Percentiles rank a stretch among this genome's conserved stretches.
These are phyloP conservation scores for Termitomyces sp. DNA, from an alignment of 768 basidiomycete genomes.

Conservation along the genomic window DNA sequence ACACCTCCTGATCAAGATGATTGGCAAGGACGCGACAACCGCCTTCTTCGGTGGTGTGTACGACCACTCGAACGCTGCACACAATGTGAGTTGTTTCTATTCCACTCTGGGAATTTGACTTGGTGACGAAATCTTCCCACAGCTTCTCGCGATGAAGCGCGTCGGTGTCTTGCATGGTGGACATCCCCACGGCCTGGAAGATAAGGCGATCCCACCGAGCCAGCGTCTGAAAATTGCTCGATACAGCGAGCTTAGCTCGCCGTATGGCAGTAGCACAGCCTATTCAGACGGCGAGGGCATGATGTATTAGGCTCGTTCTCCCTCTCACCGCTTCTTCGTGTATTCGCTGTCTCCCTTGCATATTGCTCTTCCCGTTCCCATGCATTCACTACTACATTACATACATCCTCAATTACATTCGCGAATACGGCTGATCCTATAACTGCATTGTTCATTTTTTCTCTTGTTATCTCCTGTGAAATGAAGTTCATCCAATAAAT, in stretches of 20 bases:
- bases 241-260: constrained; percentile 57
- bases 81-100: constrained; percentile 52
- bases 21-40: constrained; percentile 89
- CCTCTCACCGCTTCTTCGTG: too few species aligned
- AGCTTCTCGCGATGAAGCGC: constrained; percentile 63
- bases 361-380: neutral
- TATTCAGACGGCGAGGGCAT: constrained; percentile 57
- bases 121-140: constrained; percentile 7
- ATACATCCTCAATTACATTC: neutral
- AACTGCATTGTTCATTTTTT: too few species aligned
- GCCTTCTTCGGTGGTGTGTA: constrained; percentile 94
- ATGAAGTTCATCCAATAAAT: too few species aligned
- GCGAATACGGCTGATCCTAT: too few species aligned
- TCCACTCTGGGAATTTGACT: neutral
- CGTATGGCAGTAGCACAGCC: constrained; percentile 50
- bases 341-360: neutral
- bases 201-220: constrained; percentile 66
- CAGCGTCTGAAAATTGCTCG: constrained; percentile 68
- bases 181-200: constrained; percentile 53
- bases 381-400: neutral
- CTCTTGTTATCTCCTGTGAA: too few species aligned
- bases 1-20: constrained; percentile 76
- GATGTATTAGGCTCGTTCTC: constrained; percentile 9
- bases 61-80: constrained; percentile 85
- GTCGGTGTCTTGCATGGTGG: constrained; percentile 63